Percentiles rank a stretch among this genome's conserved stretches.
Evolutionary conservation across 495 filamentous ascomycete species (phyloP).

Genomic region (Lophiostoma macrostomum): DNA sequence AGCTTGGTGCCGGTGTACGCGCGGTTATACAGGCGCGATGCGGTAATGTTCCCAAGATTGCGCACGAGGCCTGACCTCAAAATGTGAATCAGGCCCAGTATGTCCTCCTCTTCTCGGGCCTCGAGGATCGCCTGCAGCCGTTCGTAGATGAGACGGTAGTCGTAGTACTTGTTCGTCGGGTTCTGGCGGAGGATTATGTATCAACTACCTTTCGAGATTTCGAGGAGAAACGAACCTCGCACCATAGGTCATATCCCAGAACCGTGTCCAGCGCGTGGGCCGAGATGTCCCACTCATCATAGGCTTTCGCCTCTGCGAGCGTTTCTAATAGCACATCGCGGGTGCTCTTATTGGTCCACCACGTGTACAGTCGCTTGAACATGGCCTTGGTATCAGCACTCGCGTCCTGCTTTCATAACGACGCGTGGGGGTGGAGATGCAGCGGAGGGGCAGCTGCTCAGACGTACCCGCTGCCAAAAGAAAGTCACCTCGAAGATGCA

Average conservation of each 20-base stretch:
- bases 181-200: constrained; percentile 59
- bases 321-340: constrained; percentile 54
- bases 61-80: constrained; percentile 84
- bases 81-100: constrained; percentile 70
- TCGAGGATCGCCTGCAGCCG: constrained; percentile 68
- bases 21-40: constrained; percentile 77
- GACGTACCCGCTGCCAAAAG: constrained; percentile 41
- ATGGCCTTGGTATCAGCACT: constrained; percentile 13
- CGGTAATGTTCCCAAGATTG: constrained; percentile 87
- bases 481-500: constrained; percentile 38
- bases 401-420: no score
- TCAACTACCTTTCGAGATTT: neutral
- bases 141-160: constrained; percentile 81
- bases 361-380: constrained; percentile 52
- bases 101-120: constrained; percentile 73
- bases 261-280: constrained; percentile 76
- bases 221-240: constrained; percentile 21
- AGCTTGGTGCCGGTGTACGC: constrained; percentile 87
- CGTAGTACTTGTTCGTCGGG: constrained; percentile 76
- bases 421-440: neutral
- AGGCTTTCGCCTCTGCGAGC: constrained; percentile 62
- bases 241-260: constrained; percentile 80
- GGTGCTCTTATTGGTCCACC: constrained; percentile 54
- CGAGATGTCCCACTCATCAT: constrained; percentile 80
- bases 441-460: neutral